Base-by-base conservation (phyloP, 805 yeast species). In the Monosporozyma aerobia region DNA sequence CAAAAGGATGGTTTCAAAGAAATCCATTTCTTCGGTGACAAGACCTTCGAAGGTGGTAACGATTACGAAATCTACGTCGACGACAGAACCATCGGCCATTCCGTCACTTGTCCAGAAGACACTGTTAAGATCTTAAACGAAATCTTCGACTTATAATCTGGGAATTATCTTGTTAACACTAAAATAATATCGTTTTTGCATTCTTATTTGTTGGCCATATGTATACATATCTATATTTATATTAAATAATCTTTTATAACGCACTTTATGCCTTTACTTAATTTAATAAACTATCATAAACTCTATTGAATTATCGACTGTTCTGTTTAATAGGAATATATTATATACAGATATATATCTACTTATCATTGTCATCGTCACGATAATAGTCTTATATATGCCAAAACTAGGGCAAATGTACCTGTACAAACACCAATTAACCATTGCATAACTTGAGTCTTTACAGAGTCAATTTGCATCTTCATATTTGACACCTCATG, bases 21-120 rank as follows among this genome's bases (percentile, higher is more conserved):
- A 63, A 89, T 94, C 65, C 98, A 94, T 77, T 94, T 94, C 83
- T 94, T 94, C 69, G 99, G 99, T 75, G 99, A 94, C 80, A 94
- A 94, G 80, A 80, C 96, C 60, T 86, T 86, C 78, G 73, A 82
- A 75, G 99, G 99, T 69, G 99, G 99, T 76, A 94, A 94, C 75
- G 99, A 94, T 77, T 94, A 85, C 75, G 99, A 94, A 80, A 94
- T 94, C 73, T 94, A 85, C 78, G 77, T 70, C 64, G 99, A 94
- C 72, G 72, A 76, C 52, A 88, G 99, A 82, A 90, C 97, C 59
- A 83, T 87, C 58, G 99, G 99, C 64, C 98, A 94, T 69, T 82
- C 97, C 56, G 98, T 94, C 61, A 78, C 79, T 63, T 74, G 79
- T 63, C 99, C 99, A 62, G 86, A 73, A 47, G 99, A 94, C 73